Conservation (phyloP, 192 early-diverging fungal species). For the Backusella australiensis region DNA sequence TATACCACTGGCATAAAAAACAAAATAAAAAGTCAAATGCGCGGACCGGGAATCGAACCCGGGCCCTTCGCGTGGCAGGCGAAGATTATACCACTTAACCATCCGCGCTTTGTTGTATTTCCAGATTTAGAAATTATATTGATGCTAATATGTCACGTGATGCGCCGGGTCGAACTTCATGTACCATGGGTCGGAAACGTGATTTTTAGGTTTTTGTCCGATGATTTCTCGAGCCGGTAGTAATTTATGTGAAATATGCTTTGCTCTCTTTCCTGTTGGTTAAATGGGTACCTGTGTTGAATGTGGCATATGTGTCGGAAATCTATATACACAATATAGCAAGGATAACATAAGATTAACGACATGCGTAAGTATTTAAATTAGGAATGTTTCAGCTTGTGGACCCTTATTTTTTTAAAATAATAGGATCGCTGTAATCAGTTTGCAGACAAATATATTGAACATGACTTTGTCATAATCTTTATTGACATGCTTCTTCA, state of each 20-base stretch:
- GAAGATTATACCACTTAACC: constrained; percentile 32
- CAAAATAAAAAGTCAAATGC: not conserved
- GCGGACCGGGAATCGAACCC: constrained; percentile 31
- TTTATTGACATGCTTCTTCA: constrained; percentile 93
- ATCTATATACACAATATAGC: constrained; percentile 80
- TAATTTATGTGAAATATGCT: not conserved
- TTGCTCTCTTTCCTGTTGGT: not conserved
- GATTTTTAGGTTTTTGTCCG: not conserved
- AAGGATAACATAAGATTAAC: constrained; percentile 82
- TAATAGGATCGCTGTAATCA: constrained; percentile 63
- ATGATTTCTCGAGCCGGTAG: not conserved
- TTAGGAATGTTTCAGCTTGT: not conserved
- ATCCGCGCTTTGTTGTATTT: constrained; percentile 9
- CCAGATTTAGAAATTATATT: not conserved
- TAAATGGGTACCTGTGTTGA: constrained; percentile 74
- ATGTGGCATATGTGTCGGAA: constrained; percentile 65
- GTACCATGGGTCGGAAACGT: not conserved
- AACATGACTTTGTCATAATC: constrained; percentile 83
- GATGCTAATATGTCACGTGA: not conserved
- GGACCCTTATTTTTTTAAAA: not conserved
- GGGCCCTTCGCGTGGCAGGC: constrained; percentile 32
- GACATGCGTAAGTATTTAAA: constrained; percentile 59
- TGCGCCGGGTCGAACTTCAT: not conserved
- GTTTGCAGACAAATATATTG: constrained; percentile 92
- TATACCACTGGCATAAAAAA: not conserved